These are phyloP conservation scores for Syncephalis plumigaleata DNA, from an alignment of 371 early-diverging fungal genomes.

Conservation along the genomic window DNA sequence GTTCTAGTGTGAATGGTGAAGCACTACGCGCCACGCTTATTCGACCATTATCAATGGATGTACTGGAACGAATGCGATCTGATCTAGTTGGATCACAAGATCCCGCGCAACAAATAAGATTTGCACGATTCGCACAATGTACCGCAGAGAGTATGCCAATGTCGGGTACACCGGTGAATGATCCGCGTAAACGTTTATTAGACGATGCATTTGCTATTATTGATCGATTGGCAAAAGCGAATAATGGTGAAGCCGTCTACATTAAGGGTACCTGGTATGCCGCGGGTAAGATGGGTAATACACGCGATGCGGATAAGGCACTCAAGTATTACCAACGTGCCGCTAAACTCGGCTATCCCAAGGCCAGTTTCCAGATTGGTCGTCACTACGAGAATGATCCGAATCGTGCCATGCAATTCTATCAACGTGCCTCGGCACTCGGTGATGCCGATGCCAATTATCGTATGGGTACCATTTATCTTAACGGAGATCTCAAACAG, in stretches of 20 bases:
- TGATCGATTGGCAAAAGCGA: slow-evolving; percentile 49
- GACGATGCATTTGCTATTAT: slow-evolving; percentile 36
- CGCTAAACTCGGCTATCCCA: slow-evolving; percentile 18
- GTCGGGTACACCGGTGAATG: too few species aligned
- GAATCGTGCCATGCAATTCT: slow-evolving; percentile 48
- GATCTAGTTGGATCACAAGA: too few species aligned
- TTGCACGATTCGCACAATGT: too few species aligned
- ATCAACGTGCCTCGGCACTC: slow-evolving; percentile 52
- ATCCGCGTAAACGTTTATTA: slow-evolving; percentile 3
- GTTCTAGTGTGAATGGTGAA: too few species aligned
- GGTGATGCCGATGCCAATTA: slow-evolving; percentile 48
- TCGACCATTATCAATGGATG: too few species aligned
- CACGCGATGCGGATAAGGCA: slow-evolving; percentile 26
- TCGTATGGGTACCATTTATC: slow-evolving; percentile 29
- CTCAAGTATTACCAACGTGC: slow-evolving; percentile 16
- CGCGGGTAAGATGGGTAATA: slow-evolving; percentile 29
- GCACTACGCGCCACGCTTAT: too few species aligned
- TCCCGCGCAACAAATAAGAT: too few species aligned
- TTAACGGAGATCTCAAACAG: slow-evolving; percentile 44
- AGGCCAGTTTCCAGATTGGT: slow-evolving; percentile 20
- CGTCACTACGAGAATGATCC: slow-evolving; percentile 36
- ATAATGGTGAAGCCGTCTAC: slow-evolving; percentile 49
- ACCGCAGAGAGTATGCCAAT: too few species aligned
- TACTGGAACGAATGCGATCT: too few species aligned
- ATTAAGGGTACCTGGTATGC: slow-evolving; percentile 52